phyloP scores from a whole-genome alignment of 345 rosid species.

The Melaleuca quinquenervia region DNA sequence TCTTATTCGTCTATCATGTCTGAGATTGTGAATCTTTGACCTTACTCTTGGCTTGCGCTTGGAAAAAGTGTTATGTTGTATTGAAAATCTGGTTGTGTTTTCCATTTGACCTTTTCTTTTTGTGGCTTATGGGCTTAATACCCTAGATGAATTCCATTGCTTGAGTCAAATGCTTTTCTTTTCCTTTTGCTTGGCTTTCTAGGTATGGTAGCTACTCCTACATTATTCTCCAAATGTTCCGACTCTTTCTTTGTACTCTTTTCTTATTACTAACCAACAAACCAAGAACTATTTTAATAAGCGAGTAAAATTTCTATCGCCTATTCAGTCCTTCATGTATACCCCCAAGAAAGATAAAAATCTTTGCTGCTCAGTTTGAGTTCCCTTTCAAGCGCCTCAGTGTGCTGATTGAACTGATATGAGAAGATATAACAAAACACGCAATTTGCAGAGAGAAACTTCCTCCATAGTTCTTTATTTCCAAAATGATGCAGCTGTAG shows the following conservation, averaged over 20 bases:
- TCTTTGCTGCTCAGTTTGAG: background rate
- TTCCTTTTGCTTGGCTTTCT: background rate
- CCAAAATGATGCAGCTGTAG: background rate
- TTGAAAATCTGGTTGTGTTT: background rate
- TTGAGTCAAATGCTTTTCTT: background rate
- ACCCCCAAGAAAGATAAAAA: background rate
- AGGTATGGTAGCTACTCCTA: background rate
- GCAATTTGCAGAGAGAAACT: background rate
- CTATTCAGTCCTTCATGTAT: background rate
- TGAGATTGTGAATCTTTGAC: background rate
- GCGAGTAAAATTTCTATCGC: background rate
- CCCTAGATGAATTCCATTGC: background rate
- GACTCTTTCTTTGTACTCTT: background rate
- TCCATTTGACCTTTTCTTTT: background rate
- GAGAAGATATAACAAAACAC: background rate
- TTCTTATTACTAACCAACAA: background rate
- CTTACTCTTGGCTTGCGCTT: background rate
- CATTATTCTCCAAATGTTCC: background rate
- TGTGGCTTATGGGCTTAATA: background rate
- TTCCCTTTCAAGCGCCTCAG: background rate
- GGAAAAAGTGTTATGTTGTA: background rate
- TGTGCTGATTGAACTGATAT: background rate
- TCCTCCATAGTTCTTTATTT: background rate
- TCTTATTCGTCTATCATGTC: background rate
- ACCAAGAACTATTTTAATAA: background rate